phyloP scores from a whole-genome alignment of 2,329 filamentous ascomycete species.

The Curvularia verruculosa region DNA sequence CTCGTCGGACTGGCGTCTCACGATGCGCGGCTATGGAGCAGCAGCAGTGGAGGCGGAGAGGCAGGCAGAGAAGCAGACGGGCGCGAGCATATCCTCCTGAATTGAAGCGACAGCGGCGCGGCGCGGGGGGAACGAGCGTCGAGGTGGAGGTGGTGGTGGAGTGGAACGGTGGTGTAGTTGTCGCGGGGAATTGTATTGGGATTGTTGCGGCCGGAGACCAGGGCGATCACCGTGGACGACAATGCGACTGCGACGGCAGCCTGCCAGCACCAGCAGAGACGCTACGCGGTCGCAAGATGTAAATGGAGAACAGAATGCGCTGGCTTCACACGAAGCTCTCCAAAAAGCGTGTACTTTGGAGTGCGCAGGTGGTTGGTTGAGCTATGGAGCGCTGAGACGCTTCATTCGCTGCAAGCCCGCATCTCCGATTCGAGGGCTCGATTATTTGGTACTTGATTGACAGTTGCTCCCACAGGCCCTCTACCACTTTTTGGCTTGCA shows the following conservation, averaged over 20 bases:
- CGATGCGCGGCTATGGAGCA: slow-evolving; percentile 34
- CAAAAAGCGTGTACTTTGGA: slow-evolving; percentile 1
- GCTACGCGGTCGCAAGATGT: background rate
- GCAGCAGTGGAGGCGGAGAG: slow-evolving; percentile 24
- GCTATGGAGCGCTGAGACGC: slow-evolving; percentile 15
- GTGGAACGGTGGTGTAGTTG: slow-evolving; percentile 18
- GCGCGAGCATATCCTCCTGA: slow-evolving; percentile 45
- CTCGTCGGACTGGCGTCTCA: slow-evolving; percentile 35
- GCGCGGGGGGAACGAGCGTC: slow-evolving; percentile 28
- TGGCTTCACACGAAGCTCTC: slow-evolving; percentile 2
- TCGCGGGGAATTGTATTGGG: slow-evolving; percentile 26
- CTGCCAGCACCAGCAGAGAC: slow-evolving; percentile 2
- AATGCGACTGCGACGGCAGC: slow-evolving; percentile 11
- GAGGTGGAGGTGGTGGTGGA: slow-evolving; percentile 20
- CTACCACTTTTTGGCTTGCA: background rate
- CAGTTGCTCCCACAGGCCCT: background rate
- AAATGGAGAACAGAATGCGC: slow-evolving; percentile 3
- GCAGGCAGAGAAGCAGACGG: slow-evolving; percentile 26
- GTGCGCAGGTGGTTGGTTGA: slow-evolving; percentile 10
- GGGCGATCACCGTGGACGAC: slow-evolving; percentile 3
- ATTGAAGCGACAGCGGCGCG: slow-evolving; percentile 23
- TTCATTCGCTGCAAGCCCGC: slow-evolving; percentile 32
- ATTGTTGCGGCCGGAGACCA: slow-evolving; percentile 17
- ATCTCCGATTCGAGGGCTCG: slow-evolving; percentile 29
- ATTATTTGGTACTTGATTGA: background rate